These are phyloP conservation scores for Draba incana DNA, from an alignment of 345 rosid species.

Conservation along the genomic window DNA sequence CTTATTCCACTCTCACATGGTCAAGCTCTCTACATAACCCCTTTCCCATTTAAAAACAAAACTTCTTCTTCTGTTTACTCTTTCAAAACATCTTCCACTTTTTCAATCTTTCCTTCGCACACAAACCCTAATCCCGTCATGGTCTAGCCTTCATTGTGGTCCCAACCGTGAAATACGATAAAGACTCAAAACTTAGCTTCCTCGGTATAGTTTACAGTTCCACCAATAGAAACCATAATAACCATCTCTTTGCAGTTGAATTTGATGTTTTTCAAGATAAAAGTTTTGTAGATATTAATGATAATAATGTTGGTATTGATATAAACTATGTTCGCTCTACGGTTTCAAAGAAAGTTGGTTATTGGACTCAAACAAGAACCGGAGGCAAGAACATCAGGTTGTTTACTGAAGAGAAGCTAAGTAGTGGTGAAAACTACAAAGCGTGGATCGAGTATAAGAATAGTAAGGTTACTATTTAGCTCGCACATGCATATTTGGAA, in stretches of 20 bases:
- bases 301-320: conserved; percentile 44
- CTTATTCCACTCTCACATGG: conserved; percentile 29
- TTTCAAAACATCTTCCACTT: conserved; percentile 37
- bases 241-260: conserved; percentile 34
- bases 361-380: no score
- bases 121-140: conserved; percentile 22
- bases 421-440: conserved; percentile 30
- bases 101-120: conserved; percentile 30
- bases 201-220: conserved; percentile 39
- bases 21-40: conserved; percentile 21
- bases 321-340: conserved; percentile 29
- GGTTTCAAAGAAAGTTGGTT: conserved; percentile 7
- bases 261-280: conserved; percentile 31
- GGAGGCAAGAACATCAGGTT: no score
- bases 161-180: conserved; percentile 21
- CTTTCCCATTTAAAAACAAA: conserved; percentile 22
- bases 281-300: conserved; percentile 33
- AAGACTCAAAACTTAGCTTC: conserved; percentile 25
- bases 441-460: conserved; percentile 40
- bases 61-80: conserved; percentile 18
- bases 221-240: conserved; percentile 28
- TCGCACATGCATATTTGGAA: conserved; percentile 12
- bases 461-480: conserved; percentile 1
- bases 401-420: no score
- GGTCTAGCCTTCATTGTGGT: conserved; percentile 29